These are phyloP conservation scores for Pseudozyma sp. DNA, from an alignment of 1,284 basidiomycete genomes.

Conservation along the genomic window DNA sequence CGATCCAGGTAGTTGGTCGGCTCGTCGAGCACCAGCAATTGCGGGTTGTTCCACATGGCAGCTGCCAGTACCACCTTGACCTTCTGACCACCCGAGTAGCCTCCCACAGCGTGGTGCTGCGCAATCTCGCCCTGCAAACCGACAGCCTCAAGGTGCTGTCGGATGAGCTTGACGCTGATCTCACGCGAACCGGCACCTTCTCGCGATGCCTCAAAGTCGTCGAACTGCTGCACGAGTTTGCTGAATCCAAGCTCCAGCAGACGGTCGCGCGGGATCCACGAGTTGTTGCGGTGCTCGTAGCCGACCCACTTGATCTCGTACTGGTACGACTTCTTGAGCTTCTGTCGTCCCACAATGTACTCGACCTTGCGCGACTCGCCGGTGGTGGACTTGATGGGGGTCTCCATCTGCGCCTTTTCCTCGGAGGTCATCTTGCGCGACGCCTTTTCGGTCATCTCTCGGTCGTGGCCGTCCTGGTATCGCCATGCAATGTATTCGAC, in stretches of 20 bases:
- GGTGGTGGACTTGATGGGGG: slow-evolving; percentile 90
- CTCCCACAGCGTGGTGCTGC: slow-evolving; percentile 66
- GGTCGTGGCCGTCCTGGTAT: slow-evolving; percentile 98
- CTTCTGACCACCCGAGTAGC: slow-evolving; percentile 78
- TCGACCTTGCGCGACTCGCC: slow-evolving; percentile 90
- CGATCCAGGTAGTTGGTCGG: slow-evolving; percentile 87
- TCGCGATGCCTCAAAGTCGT: slow-evolving; percentile 90
- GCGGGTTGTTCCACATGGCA: slow-evolving; percentile 68
- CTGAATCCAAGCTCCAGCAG: slow-evolving; percentile 88
- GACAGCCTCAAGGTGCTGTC: slow-evolving; percentile 74
- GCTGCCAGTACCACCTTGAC: slow-evolving; percentile 80
- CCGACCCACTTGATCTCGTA: slow-evolving; percentile 98
- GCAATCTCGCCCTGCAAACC: slow-evolving; percentile 80
- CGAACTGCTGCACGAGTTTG: slow-evolving; percentile 93
- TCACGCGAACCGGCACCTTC: slow-evolving; percentile 79
- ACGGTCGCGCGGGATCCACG: slow-evolving; percentile 92
- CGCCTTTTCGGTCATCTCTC: slow-evolving; percentile 88
- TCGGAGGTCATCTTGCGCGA: slow-evolving; percentile 90
- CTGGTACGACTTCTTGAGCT: slow-evolving; percentile 91
- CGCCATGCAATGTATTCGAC: slow-evolving; percentile 81
- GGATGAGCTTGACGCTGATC: slow-evolving; percentile 66
- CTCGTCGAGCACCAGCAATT: slow-evolving; percentile 71
- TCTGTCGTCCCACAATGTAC: slow-evolving; percentile 93
- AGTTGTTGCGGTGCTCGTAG: slow-evolving; percentile 91
- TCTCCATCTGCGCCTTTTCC: slow-evolving; percentile 83